Base-by-base conservation (phyloP, 75 land plant genomes). In the Azolla pinnata region DNA sequence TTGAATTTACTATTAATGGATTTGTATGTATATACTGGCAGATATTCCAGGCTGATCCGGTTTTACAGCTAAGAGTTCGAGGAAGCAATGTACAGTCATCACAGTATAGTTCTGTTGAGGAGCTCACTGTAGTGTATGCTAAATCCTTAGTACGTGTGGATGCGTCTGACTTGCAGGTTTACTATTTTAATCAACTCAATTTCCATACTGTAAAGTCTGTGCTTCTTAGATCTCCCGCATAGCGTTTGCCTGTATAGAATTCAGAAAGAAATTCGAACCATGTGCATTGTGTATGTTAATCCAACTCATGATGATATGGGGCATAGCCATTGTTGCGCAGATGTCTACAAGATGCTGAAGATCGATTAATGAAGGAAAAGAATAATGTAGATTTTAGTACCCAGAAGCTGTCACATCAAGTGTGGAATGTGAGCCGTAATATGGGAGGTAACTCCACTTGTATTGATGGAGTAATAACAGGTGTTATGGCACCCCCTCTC, bases 391-490 rank as follows among this genome's bases (percentile, higher is more conserved):
- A 33, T 31, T 64, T 34, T 29, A 47, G 71, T 35, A 58, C 59
- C 59, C 65, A 55, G 26, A 74, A 65, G 57, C 35, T 92, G 29
- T 78, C 89, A 25, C 86, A 75, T 69, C 82, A 85, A 64, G 48
- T 93, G 31, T 93, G 98, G 98, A 93, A 85, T 73, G 76, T 93
- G 31, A 81, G 71, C 76, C 84, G 85, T 60, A 79, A 72, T 60
- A 44, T 67, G 7, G 66, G 50, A 44, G 69, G 65, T n/a, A 63
- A 26, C 18, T 79, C 81, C 16, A 19, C 68, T 45, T 83, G 87
- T 65, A 67, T 63, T 56, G 98, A 93, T 79, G 96, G 84, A 26
- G 96, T 85, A 33, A 78, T 93, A 24, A 72, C 82, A 25, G 90
- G 96, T 24, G 46, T 85, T 16, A 83, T 93, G 87, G 79, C 90